Base-by-base conservation (phyloP, 306 rosid genomes). In the Fagus sylvatica region DNA sequence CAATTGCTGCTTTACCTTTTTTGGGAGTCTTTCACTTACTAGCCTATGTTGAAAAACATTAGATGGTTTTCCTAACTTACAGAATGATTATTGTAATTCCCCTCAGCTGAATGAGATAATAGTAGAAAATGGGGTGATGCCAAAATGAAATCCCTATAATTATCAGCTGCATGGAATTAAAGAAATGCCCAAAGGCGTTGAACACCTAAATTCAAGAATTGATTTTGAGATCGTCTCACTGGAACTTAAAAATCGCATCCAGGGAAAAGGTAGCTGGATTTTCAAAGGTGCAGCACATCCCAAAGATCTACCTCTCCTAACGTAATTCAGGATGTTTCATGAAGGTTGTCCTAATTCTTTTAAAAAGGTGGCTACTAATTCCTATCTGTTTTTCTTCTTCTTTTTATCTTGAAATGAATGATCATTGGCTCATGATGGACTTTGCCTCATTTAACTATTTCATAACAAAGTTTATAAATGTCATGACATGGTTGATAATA, bases 301-400 rank as follows among this genome's bases (percentile, higher is more conserved):
- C 49, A 43, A 0, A 0, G 13, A 0, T 0, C 0, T 43, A 1
- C 49, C 7, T 2, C 3, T 43, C n/a, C n/a, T 0, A 1, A 0
- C 7, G 3, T 43, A 43, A 43, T 43, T 43, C 12, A 0, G 0
- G 10, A 43, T 9, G 49, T 43, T 43, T 43, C 3, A 43, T 3
- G 0, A 9, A 43, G 49, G 49, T n/a, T n/a, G n/a, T n/a, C n/a
- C n/a, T n/a, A n/a, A n/a, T n/a, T n/a, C n/a, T n/a, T n/a, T n/a
- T n/a, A n/a, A n/a, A n/a, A n/a, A n/a, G n/a, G n/a, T n/a, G n/a
- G 0, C 49, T 43, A 7, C 3, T 43, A 2, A 43, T 1, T 43
- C 10, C 49, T 43, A 2, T 9, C 7, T 0, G n/a, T 8, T 43
- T 43, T 43, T 43, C 49, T 43, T 43, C 13, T 12, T 7, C 13